A percentile compares a stretch with the other conserved stretches of the same genome.
phyloP scores from a whole-genome alignment of 805 yeast genomes.

The Blastobotrys parvus region DNA sequence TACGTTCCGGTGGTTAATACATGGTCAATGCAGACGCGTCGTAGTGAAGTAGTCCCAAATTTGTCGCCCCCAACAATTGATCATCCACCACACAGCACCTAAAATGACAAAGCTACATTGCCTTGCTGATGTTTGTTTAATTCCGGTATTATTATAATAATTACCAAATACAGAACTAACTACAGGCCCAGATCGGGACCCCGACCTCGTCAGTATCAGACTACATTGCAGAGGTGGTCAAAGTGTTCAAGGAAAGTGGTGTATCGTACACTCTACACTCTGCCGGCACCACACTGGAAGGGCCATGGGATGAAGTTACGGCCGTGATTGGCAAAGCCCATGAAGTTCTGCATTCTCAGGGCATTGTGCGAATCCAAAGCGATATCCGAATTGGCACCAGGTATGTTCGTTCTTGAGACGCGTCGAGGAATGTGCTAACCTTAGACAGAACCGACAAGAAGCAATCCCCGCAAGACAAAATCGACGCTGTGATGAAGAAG shows the following conservation, averaged over 20 bases:
- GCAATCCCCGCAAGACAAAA: slow-evolving; percentile 67
- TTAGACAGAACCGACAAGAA: slow-evolving; percentile 67
- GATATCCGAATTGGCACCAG: slow-evolving; percentile 81
- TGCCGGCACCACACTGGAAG: slow-evolving; percentile 88
- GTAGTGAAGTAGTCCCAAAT: not conserved
- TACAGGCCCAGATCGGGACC: slow-evolving; percentile 55
- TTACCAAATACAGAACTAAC: slow-evolving; percentile 10
- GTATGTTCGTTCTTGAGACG: too few species aligned
- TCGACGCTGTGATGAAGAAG: slow-evolving; percentile 42
- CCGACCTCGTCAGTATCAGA: slow-evolving; percentile 70
- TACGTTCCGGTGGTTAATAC: too few species aligned
- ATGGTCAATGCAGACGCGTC: too few species aligned
- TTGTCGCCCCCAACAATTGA: too few species aligned
- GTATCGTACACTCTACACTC: slow-evolving; percentile 69
- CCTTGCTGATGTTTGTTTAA: slow-evolving; percentile 77
- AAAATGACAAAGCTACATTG: slow-evolving; percentile 40
- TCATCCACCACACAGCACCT: not conserved
- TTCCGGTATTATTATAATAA: slow-evolving; percentile 52
- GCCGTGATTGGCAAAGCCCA: slow-evolving; percentile 71
- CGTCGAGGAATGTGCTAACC: too few species aligned
- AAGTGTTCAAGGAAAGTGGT: slow-evolving; percentile 51
- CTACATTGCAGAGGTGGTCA: slow-evolving; percentile 65
- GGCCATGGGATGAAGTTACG: slow-evolving; percentile 89
- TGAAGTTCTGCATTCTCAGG: slow-evolving; percentile 58
- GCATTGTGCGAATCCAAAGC: slow-evolving; percentile 72